Conservation (phyloP, 192 early-diverging fungal species). For the Coemansia sp. region DNA sequence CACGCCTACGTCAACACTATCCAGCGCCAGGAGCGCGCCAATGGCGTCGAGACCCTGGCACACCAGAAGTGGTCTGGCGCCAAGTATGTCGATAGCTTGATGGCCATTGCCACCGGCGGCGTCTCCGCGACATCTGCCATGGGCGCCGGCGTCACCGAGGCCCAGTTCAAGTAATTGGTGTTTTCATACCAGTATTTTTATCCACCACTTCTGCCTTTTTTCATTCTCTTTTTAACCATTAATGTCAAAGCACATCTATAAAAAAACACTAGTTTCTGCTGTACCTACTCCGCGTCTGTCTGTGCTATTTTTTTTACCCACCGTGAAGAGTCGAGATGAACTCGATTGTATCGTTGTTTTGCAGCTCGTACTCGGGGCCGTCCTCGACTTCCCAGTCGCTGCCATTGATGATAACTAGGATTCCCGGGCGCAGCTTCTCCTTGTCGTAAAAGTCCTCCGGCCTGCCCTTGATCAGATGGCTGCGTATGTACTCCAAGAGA, state of each 20-base stretch:
- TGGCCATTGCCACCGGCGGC: conserved; percentile 91
- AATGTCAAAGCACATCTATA: neutral
- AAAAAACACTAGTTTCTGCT: neutral
- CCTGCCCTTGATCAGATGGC: conserved; percentile 67
- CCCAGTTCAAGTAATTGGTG: conserved; percentile 63
- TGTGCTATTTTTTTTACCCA: conserved; percentile 55
- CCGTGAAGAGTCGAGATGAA: conserved; percentile 99
- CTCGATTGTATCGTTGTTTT: conserved; percentile 76
- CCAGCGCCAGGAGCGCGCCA: conserved; percentile 86
- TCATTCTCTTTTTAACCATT: conserved; percentile 1
- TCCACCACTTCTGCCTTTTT: neutral
- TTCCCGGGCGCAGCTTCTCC: conserved; percentile 88
- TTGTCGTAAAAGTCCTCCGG: conserved; percentile 82
- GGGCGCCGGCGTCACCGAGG: conserved; percentile 87
- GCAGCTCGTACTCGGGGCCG: conserved; percentile 75
- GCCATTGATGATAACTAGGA: conserved; percentile 92
- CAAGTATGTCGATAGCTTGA: conserved; percentile 82
- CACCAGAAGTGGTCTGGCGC: conserved; percentile 96
- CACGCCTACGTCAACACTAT: conserved; percentile 89
- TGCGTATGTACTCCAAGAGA: conserved; percentile 68
- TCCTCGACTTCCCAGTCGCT: conserved; percentile 96
- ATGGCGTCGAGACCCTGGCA: conserved; percentile 86
- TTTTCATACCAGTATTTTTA: neutral
- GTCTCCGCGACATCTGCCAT: conserved; percentile 92
- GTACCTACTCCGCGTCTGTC: too few relatives aligned